Evolutionary conservation across 2,329 filamentous ascomycete species (phyloP), one percentile per base, ranked within the genome.

Genomic region (Coniochaeta sp.): DNA sequence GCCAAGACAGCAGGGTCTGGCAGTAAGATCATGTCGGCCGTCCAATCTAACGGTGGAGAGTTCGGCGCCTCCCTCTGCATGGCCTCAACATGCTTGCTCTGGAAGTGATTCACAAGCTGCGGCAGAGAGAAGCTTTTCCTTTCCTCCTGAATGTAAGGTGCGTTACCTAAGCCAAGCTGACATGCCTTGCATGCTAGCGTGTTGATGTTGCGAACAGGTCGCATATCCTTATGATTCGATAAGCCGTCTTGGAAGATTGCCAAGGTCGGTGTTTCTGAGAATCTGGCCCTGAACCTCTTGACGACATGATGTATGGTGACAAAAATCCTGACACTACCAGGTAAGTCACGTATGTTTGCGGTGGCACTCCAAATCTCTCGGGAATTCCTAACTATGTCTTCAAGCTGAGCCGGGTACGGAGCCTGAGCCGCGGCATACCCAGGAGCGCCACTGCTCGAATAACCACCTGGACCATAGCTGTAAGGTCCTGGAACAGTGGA

Each of bases 361-460:
- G 87, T 81, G 24, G 77, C 73, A 63, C 82, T 81, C 88, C 89
- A 93, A 38, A 88, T 72, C 26, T 85, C 81, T 61, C 82, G 79
- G 5, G 84, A 81, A 67, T 81, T 79, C 47, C 73, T 76, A 11
- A 80, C 79, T 62, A 90, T 73, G 54, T 80, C 74, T 56, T 83
- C 78, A 8, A 85, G 72, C 64, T 82, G 79, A 19, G 67, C 62
- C 61, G 76, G 73, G 63, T 83, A 79, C 33, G 72, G 73, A 59
- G 75, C 76, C 64, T 74, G 74, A 69, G 58, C 62, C 28, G 63
- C 34, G n/a, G 67, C 58, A 33, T 62, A 58, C 28, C 61, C 63
- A 6, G 59, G 52, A 31, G 62, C 4, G 62, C 52, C 57, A 67
- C 67, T n/a, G 61, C 59, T 43, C 67, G 69, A 55, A 69, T 67